A percentile compares a stretch with the other conserved stretches of the same genome.
These are phyloP conservation scores for Choanephora cucurbitarum DNA, from an alignment of 371 early-diverging fungal genomes.

Conservation along the genomic window DNA sequence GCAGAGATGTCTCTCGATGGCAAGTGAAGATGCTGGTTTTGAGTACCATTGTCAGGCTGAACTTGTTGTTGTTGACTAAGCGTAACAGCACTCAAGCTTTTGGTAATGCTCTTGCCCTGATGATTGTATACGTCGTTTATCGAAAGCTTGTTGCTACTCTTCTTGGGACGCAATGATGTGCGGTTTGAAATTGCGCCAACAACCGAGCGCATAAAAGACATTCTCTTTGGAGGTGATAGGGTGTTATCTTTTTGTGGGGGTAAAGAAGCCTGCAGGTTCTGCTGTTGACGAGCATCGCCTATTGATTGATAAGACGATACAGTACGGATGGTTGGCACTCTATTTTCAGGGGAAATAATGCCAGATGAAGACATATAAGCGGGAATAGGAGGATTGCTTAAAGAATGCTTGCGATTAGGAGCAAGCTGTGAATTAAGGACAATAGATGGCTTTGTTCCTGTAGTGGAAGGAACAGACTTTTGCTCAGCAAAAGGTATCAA, in stretches of 20 bases:
- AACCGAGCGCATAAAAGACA: slow-evolving; percentile 21
- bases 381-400: slow-evolving; percentile 16
- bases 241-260: not conserved
- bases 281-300: not conserved
- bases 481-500: not conserved
- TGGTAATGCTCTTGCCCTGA: not conserved
- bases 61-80: slow-evolving; percentile 10
- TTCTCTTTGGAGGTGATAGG: slow-evolving; percentile 3
- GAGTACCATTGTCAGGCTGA: too few relatives aligned
- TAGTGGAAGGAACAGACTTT: slow-evolving; percentile 4
- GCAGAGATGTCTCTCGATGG: slow-evolving; percentile 7
- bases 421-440: slow-evolving; percentile 7
- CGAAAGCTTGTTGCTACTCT: not conserved
- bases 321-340: not conserved
- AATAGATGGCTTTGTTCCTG: not conserved
- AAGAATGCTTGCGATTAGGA: slow-evolving; percentile 12
- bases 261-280: not conserved
- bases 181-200: slow-evolving; percentile 6
- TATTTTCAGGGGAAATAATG: slow-evolving; percentile 6
- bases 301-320: slow-evolving; percentile 9
- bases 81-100: slow-evolving; percentile 10
- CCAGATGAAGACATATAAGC: slow-evolving; percentile 11
- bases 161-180: slow-evolving; percentile 6
- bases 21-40: slow-evolving; percentile 4
- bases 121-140: not conserved